These are phyloP conservation scores for Paraphaeosphaeria sporulosa DNA, from an alignment of 2,329 filamentous ascomycete genomes.

Conservation along the genomic window DNA sequence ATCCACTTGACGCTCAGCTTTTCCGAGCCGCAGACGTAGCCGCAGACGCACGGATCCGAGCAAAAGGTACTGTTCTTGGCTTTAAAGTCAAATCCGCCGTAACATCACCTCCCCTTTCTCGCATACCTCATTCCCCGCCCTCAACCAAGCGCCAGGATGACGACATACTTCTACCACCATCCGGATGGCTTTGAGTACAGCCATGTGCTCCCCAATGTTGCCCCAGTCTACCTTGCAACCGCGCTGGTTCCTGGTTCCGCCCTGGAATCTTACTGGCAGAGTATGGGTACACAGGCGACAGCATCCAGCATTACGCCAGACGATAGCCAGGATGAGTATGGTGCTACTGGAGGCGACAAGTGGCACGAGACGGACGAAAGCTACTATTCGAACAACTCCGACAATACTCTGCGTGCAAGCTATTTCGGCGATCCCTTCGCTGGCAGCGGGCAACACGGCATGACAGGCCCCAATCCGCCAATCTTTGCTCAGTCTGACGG, in stretches of 20 bases:
- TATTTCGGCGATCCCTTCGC: background rate
- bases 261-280: background rate
- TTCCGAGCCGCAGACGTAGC: background rate
- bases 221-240: background rate
- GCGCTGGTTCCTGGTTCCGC: background rate
- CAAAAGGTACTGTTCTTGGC: background rate
- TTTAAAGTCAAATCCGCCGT: background rate
- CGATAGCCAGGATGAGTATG: background rate
- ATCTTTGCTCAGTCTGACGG: background rate
- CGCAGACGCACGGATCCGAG: background rate
- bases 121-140: background rate
- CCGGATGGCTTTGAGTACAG: constrained; percentile 4
- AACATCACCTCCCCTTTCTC: background rate
- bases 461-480: background rate
- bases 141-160: background rate
- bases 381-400: background rate
- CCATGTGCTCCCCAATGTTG: background rate
- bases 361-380: constrained; percentile 1
- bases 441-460: background rate
- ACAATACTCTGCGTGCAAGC: background rate
- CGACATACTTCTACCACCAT: constrained; percentile 6
- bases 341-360: background rate
- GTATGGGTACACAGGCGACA: background rate
- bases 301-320: background rate
- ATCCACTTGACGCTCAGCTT: background rate